Conservation (phyloP, 371 early-diverging fungal species). For the Globomyces sp. region DNA sequence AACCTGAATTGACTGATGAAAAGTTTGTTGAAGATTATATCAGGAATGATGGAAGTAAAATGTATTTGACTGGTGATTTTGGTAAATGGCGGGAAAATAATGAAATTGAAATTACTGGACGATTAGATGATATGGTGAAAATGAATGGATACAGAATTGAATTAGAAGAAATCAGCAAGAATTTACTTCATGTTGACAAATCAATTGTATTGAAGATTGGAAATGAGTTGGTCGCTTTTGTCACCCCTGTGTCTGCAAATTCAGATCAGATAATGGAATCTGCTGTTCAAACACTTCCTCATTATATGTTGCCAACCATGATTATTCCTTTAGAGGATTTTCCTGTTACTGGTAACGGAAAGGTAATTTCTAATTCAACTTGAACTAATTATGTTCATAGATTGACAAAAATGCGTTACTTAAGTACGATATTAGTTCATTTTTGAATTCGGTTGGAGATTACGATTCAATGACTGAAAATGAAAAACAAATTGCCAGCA, state of each 20-base stretch:
- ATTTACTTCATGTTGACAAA: conserved; percentile 6
- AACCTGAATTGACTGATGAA: conserved; percentile 26
- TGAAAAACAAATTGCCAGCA: too few relatives aligned
- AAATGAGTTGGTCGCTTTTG: conserved; percentile 24
- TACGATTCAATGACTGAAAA: too few relatives aligned
- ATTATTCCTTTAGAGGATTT: conserved; percentile 18
- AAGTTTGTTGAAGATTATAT: conserved; percentile 26
- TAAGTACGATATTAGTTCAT: too few relatives aligned
- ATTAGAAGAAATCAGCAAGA: conserved; percentile 16
- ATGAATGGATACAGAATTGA: conserved; percentile 19
- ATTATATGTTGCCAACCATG: conserved; percentile 32
- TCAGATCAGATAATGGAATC: conserved; percentile 9
- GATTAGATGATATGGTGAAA: conserved; percentile 16
- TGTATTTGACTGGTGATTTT: conserved; percentile 28
- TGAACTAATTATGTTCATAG: too few relatives aligned
- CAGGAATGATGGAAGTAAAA: not conserved
- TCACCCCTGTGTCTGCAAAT: conserved; percentile 24
- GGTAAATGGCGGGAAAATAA: conserved; percentile 17
- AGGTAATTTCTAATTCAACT: conserved; percentile 18
- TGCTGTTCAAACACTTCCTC: conserved; percentile 19
- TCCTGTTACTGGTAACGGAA: conserved; percentile 28
- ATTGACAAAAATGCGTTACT: too few relatives aligned
- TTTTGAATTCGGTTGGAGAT: too few relatives aligned
- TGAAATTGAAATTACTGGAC: conserved; percentile 16
- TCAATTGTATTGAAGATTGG: conserved; percentile 27